Conservation (phyloP, 2,329 filamentous ascomycete genomes). For the Hypoxylon sp. region DNA sequence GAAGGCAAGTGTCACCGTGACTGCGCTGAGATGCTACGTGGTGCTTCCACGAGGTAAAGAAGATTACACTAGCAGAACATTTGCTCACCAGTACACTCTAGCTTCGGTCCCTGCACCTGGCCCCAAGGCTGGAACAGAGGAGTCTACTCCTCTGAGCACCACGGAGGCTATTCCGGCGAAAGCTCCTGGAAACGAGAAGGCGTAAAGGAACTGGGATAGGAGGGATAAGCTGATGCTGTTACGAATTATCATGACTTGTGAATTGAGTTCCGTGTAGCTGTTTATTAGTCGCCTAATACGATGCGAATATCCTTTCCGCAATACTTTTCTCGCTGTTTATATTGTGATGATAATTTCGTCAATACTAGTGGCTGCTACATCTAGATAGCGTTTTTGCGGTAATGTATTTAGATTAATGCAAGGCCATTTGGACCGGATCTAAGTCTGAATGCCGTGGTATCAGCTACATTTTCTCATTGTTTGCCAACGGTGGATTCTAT, state of each 20-base stretch:
- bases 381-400: not conserved
- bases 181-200: conserved; percentile 49
- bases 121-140: conserved; percentile 47
- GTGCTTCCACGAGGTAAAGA: not conserved
- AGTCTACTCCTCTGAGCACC: conserved; percentile 49
- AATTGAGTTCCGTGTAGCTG: conserved; percentile 27
- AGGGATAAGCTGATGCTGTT: conserved; percentile 21
- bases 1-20: not conserved
- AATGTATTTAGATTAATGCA: not conserved
- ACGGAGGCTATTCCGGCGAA: conserved; percentile 49
- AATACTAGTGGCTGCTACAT: not conserved
- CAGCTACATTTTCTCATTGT: too few relatives aligned
- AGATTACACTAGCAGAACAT: not conserved
- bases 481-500: too few relatives aligned
- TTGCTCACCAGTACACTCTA: conserved; percentile 27
- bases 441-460: not conserved
- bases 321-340: not conserved
- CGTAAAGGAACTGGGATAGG: conserved; percentile 28
- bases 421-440: not conserved
- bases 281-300: conserved; percentile 23
- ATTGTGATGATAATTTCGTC: not conserved
- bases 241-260: conserved; percentile 41
- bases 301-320: conserved; percentile 3
- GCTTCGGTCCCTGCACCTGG: conserved; percentile 46
- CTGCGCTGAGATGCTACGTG: not conserved